phyloP scores from a whole-genome alignment of 2,329 filamentous ascomycete species.

The Hypoxylon sp. region DNA sequence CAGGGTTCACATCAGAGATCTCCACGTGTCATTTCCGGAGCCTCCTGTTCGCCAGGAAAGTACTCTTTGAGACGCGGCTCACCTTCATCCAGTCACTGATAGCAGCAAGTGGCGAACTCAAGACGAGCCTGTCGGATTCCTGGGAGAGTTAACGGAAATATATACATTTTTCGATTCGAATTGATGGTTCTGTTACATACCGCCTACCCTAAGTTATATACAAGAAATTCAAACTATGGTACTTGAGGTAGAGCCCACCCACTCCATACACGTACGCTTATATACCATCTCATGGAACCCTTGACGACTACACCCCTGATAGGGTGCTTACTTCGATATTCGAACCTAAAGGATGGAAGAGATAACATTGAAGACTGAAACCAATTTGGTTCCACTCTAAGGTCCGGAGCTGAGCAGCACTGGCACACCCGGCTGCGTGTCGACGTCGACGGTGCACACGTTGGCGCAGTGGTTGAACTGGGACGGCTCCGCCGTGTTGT shows the following conservation, averaged over 20 bases:
- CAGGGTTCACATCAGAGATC: background rate
- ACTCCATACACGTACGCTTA: background rate
- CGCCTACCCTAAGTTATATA: slow-evolving; percentile 25
- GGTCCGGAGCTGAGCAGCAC: slow-evolving; percentile 43
- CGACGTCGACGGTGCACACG: slow-evolving; percentile 52
- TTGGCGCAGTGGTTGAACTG: slow-evolving; percentile 41
- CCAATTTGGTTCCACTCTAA: background rate
- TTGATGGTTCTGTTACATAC: background rate
- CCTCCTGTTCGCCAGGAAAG: slow-evolving; percentile 1
- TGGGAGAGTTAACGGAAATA: background rate
- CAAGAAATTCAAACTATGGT: slow-evolving; percentile 5
- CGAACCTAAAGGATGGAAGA: background rate
- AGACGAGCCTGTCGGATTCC: background rate
- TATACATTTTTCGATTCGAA: background rate
- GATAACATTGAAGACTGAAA: background rate
- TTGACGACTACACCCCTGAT: background rate
- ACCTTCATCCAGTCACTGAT: slow-evolving; percentile 2
- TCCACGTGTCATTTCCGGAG: background rate
- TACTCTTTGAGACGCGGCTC: background rate
- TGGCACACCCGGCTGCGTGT: slow-evolving; percentile 15
- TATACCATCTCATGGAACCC: background rate
- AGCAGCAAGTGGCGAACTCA: background rate
- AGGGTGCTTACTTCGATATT: background rate
- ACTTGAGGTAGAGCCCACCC: background rate
- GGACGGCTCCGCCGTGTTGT: slow-evolving; percentile 52